phyloP scores from a whole-genome alignment of 768 basidiomycete species.

The Xanthoconium purpureum region DNA sequence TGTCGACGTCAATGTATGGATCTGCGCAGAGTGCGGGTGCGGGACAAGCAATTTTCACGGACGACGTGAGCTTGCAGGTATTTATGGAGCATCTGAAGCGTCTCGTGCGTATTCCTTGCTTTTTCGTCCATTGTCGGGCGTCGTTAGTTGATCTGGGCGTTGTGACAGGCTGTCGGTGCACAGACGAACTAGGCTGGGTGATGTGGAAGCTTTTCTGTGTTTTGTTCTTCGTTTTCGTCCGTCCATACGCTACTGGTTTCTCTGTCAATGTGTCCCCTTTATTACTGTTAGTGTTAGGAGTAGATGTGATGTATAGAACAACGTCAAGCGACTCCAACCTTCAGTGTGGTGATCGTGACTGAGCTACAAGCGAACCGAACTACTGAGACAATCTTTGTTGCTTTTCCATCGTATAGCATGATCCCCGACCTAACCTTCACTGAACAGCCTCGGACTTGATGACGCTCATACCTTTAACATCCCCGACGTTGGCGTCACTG shows the following conservation, averaged over 20 bases:
- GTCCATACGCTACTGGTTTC: constrained; percentile 7
- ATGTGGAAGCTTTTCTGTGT: not conserved
- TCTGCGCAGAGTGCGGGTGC: constrained; percentile 57
- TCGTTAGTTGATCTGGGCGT: not conserved
- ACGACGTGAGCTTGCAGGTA: constrained; percentile 95
- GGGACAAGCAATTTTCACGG: constrained; percentile 96
- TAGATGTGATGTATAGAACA: constrained; percentile 7
- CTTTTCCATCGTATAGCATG: too few species aligned
- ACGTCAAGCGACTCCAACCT: too few species aligned
- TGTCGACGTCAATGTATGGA: constrained; percentile 91
- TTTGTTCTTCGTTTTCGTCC: not conserved
- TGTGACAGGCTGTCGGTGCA: constrained; percentile 58
- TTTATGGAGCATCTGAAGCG: constrained; percentile 98
- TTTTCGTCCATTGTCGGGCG: not conserved
- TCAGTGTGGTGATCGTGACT: too few species aligned
- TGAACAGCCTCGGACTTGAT: too few species aligned
- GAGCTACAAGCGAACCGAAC: too few species aligned
- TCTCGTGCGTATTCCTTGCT: constrained; percentile 51
- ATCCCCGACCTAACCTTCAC: too few species aligned
- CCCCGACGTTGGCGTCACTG: too few species aligned
- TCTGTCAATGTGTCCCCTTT: constrained; percentile 6
- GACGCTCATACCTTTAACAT: too few species aligned
- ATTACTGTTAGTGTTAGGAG: constrained; percentile 13
- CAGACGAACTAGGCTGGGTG: constrained; percentile 51
- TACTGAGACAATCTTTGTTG: too few species aligned